Conservation (phyloP, 345 rosid genomes). For the Pistacia integerrima region DNA sequence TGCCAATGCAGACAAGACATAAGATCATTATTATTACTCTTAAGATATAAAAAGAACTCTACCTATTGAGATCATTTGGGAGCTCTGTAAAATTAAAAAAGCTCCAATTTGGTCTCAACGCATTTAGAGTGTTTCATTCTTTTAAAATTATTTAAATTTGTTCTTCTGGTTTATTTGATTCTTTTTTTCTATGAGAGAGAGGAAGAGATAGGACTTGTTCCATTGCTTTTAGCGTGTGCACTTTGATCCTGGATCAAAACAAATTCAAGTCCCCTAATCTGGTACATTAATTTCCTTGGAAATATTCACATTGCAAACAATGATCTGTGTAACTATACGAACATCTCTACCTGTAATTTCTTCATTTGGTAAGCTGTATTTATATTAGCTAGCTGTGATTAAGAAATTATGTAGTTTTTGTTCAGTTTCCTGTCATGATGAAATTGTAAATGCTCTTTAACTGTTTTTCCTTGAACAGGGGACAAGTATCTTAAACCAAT, state of each 20-base stretch:
- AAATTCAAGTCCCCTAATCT: not conserved
- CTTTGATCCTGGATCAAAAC: not conserved
- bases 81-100: too few species aligned
- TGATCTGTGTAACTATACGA: not conserved
- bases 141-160: not conserved
- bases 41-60: too few species aligned
- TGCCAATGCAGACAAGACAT: not conserved
- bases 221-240: not conserved
- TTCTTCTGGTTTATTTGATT: not conserved
- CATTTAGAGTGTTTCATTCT: not conserved
- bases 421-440: not conserved
- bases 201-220: not conserved
- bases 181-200: not conserved
- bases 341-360: not conserved
- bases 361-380: not conserved
- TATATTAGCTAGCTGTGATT: not conserved
- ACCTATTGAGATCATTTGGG: too few species aligned
- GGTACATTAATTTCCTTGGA: not conserved
- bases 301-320: not conserved
- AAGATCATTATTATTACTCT: too few species aligned
- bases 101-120: too few species aligned
- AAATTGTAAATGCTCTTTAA: not conserved
- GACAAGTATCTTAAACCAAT: conserved; percentile 68
- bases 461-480: conserved; percentile 38
- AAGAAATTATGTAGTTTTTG: not conserved